phyloP scores from a whole-genome alignment of 1,284 basidiomycete species.

The Meira miltonrushii region DNA sequence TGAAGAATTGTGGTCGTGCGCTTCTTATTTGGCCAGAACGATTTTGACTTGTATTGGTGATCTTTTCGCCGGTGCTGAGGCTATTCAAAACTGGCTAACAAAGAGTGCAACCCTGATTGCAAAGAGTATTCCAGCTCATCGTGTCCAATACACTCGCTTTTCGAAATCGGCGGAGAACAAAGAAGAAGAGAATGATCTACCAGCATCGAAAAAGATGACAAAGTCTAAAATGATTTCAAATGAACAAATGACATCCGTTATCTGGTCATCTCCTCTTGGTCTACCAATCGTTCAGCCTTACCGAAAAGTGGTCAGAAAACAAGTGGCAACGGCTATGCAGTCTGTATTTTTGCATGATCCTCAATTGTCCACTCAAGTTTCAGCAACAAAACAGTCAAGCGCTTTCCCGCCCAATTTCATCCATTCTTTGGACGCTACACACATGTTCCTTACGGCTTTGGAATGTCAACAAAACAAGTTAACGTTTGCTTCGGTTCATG shows the following conservation, averaged over 20 bases:
- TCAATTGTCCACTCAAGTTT: constrained; percentile 71
- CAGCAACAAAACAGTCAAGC: constrained; percentile 79
- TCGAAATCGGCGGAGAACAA: not conserved
- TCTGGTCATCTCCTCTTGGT: constrained; percentile 93
- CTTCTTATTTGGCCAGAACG: constrained; percentile 65
- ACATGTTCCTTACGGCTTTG: constrained; percentile 97
- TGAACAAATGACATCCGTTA: constrained; percentile 91
- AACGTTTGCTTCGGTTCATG: constrained; percentile 92
- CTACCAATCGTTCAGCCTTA: constrained; percentile 96
- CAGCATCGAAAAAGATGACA: constrained; percentile 17
- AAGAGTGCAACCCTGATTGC: constrained; percentile 76
- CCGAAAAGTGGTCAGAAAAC: constrained; percentile 74
- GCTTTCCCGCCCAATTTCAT: constrained; percentile 99
- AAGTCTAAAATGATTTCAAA: not conserved
- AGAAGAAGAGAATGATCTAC: constrained; percentile 48
- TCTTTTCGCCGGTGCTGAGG: constrained; percentile 82
- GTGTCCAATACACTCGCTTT: constrained; percentile 55
- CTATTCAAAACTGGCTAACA: constrained; percentile 88
- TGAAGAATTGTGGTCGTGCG: constrained; percentile 69
- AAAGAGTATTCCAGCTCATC: constrained; percentile 74
- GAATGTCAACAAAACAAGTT: constrained; percentile 58
- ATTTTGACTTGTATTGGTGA: constrained; percentile 66
- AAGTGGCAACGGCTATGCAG: constrained; percentile 70
- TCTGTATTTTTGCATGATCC: constrained; percentile 91
- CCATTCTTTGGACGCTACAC: constrained; percentile 93